Conservation (phyloP, 1,284 basidiomycete genomes). For the Farysia itapuensis region DNA sequence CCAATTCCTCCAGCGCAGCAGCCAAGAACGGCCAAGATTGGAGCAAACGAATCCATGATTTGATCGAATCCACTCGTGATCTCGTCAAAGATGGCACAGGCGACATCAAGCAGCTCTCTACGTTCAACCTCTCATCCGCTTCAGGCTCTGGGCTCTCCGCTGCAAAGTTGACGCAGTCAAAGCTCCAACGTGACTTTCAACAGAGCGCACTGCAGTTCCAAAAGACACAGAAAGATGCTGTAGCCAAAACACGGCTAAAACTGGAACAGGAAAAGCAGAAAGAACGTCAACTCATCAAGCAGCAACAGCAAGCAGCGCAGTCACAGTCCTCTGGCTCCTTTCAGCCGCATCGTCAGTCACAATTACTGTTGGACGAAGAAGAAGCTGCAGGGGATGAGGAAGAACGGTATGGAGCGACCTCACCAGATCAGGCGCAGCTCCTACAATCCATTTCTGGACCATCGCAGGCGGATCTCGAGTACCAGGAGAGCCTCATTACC, state of each 20-base stretch:
- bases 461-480: constrained; percentile 82
- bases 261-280: constrained; percentile 77
- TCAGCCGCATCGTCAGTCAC: background rate
- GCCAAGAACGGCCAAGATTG: constrained; percentile 61
- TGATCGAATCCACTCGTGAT: constrained; percentile 87
- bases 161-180: constrained; percentile 67
- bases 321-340: background rate
- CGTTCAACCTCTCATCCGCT: constrained; percentile 5
- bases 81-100: constrained; percentile 92
- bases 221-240: constrained; percentile 82
- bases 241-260: constrained; percentile 76
- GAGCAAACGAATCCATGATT: constrained; percentile 70
- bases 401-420: background rate
- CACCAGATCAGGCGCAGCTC: constrained; percentile 4
- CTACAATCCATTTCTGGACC: constrained; percentile 23
- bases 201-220: constrained; percentile 87
- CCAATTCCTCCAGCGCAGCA: constrained; percentile 2
- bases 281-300: constrained; percentile 70
- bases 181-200: constrained; percentile 90
- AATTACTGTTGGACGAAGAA: background rate
- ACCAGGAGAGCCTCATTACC: constrained; percentile 92
- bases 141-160: constrained; percentile 1
- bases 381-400: background rate
- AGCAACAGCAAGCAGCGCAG: background rate
- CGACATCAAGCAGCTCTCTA: constrained; percentile 74